phyloP scores from a whole-genome alignment of 2,329 filamentous ascomycete species.

The Myriangium duriaei region DNA sequence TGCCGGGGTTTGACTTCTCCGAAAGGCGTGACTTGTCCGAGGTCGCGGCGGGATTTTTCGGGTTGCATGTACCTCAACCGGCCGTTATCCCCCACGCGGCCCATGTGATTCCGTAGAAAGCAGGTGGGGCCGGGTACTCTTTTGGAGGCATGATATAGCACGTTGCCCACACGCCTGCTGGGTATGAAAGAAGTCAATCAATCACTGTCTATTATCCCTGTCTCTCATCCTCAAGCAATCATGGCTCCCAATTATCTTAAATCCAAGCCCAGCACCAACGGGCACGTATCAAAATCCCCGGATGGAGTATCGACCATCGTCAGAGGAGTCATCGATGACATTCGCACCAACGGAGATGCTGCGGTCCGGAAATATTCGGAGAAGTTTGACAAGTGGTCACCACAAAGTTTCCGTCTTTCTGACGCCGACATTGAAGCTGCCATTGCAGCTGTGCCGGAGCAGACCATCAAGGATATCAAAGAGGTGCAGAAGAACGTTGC shows the following conservation, averaged over 20 bases:
- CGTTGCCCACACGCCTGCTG: too few species aligned
- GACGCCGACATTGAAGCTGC: constrained; percentile 31
- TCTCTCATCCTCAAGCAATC: too few species aligned
- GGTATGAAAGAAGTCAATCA: too few species aligned
- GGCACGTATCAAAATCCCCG: not conserved
- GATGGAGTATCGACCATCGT: constrained; percentile 26
- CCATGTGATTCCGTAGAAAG: too few species aligned
- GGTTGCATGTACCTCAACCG: too few species aligned
- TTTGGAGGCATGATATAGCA: too few species aligned
- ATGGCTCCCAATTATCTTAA: not conserved
- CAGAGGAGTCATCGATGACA: constrained; percentile 35
- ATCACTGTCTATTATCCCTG: too few species aligned
- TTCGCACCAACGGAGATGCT: constrained; percentile 34
- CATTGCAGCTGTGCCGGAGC: constrained; percentile 33
- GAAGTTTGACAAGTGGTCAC: constrained; percentile 44
- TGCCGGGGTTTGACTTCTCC: too few species aligned
- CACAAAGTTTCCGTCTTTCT: constrained; percentile 37
- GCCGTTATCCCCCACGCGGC: too few species aligned
- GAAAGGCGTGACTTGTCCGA: too few species aligned
- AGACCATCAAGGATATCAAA: constrained; percentile 43
- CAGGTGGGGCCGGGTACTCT: too few species aligned
- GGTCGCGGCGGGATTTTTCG: too few species aligned
- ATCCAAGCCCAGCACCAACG: not conserved
- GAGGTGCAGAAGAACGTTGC: constrained; percentile 39
- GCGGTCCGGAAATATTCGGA: constrained; percentile 39